These are phyloP conservation scores for Sedum album DNA, from an alignment of 164 flowering plant genomes.

Conservation along the genomic window DNA sequence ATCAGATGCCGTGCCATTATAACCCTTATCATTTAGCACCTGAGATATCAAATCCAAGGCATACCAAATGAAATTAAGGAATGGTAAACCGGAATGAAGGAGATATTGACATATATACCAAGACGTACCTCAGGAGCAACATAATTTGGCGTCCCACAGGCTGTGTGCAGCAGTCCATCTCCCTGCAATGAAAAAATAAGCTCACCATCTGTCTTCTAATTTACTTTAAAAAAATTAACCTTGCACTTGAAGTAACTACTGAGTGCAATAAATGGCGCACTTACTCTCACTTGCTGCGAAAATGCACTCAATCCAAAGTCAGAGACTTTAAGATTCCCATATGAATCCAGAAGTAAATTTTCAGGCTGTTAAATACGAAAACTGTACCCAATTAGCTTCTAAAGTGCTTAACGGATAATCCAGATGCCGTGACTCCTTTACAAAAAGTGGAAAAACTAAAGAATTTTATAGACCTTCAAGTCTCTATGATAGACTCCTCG, in stretches of 20 bases:
- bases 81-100: not conserved
- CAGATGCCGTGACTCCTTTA: not conserved
- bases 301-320: slow-evolving; percentile 69
- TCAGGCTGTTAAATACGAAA: slow-evolving; percentile 44
- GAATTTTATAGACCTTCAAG: slow-evolving; percentile 47
- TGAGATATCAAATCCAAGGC: slow-evolving; percentile 18
- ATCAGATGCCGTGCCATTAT: slow-evolving; percentile 84
- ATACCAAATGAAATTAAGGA: not conserved
- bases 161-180: slow-evolving; percentile 88
- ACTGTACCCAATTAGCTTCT: not conserved
- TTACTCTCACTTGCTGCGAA: slow-evolving; percentile 48
- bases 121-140: slow-evolving; percentile 94
- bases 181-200: slow-evolving; percentile 30
- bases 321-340: slow-evolving; percentile 53
- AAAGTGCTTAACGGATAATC: not conserved
- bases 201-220: not conserved
- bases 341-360: slow-evolving; percentile 48
- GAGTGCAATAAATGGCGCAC: not conserved
- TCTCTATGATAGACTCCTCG: slow-evolving; percentile 87
- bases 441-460: not conserved
- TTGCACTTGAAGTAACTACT: not conserved
- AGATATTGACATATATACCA: not conserved
- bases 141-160: slow-evolving; percentile 96
- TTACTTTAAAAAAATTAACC: not conserved
- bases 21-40: slow-evolving; percentile 81